Conservation (phyloP, 352 stramenopile species). For the Elongisporangium undulatum region DNA sequence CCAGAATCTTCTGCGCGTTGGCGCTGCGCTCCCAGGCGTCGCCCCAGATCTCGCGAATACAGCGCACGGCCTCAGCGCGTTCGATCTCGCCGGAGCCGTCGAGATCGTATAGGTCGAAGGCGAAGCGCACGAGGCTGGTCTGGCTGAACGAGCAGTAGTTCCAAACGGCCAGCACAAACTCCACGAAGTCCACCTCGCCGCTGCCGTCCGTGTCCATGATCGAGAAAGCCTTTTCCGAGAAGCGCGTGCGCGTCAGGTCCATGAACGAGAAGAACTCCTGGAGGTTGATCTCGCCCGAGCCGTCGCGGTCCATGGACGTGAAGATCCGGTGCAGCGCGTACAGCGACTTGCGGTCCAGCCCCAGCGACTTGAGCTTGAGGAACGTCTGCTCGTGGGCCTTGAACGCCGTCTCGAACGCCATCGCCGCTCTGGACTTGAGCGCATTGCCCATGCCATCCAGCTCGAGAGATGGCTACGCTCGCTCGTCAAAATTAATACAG, state of each 20-base stretch:
- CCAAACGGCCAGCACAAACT: conserved; percentile 74
- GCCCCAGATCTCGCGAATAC: conserved; percentile 58
- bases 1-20: conserved; percentile 52
- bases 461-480: neutral
- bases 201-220: conserved; percentile 70
- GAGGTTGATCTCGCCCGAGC: conserved; percentile 60
- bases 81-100: conserved; percentile 72
- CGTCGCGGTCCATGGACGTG: conserved; percentile 52
- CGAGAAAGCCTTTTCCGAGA: conserved; percentile 66
- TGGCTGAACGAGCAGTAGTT: conserved; percentile 78
- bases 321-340: conserved; percentile 52
- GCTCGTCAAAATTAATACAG: neutral
- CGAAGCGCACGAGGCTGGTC: conserved; percentile 54
- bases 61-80: conserved; percentile 36
- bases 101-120: conserved; percentile 71
- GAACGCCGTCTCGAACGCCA: conserved; percentile 22
- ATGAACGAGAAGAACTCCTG: conserved; percentile 71
- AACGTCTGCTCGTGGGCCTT: conserved; percentile 34
- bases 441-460: conserved; percentile 17
- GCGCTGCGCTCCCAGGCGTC: conserved; percentile 41
- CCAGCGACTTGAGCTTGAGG: conserved; percentile 30
- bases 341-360: conserved; percentile 42
- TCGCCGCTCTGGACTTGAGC: conserved; percentile 1
- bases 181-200: conserved; percentile 65
- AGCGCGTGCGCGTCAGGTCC: conserved; percentile 48